Evolutionary conservation across 2,329 filamentous ascomycete species (phyloP), one percentile per base, ranked within the genome.

Genomic region (Lasiodiplodia citricola): DNA sequence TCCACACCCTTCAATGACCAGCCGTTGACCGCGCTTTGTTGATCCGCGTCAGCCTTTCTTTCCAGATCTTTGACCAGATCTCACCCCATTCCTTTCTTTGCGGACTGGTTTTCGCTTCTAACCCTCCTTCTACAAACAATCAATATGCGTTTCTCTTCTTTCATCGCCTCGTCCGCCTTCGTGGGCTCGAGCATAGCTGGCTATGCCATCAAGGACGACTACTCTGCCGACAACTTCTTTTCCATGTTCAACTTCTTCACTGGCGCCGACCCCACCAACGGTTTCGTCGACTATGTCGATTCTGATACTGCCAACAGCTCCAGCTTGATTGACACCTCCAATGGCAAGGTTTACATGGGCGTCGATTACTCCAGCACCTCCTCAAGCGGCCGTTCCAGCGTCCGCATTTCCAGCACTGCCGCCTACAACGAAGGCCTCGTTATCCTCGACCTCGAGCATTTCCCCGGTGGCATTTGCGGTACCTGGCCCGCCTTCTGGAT

Each of bases 381-480:
- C 10, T 76, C 78, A 6, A 73, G 77, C 10, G 82, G 81, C 62
- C 78, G 85, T 4, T 77, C 79, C 16, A 84, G 82, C 65, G 75
- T 87, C 10, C 83, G 85, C 16, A 72, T 87, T 5, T 79, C 79
- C 44, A 83, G 80, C 73, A 83, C 83, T 70, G 78, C 81, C 55
- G 78, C 76, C 13, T 86, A 85, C 72, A 80, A 82, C 69, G 74
- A 76, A 31, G 84, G 84, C 25, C 75, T 85, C n/a, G 76, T 87
- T 44, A 79, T 85, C 3, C 73, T 82, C 37, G 84, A 87, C 72
- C 78, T 87, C 63, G 79, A 78, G 31, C 85, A 87, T 70, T 85
- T 86, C 77, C 85, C 85, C 1, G 80, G 79, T 11, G 83, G 82
- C 38, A 72, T 75, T 25, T 86, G 82, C 70, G 85, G 85, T 23